A percentile compares a stretch with the other conserved stretches of the same genome.
Conservation (phyloP, 768 basidiomycete genomes). For the Ramaria sp. region DNA sequence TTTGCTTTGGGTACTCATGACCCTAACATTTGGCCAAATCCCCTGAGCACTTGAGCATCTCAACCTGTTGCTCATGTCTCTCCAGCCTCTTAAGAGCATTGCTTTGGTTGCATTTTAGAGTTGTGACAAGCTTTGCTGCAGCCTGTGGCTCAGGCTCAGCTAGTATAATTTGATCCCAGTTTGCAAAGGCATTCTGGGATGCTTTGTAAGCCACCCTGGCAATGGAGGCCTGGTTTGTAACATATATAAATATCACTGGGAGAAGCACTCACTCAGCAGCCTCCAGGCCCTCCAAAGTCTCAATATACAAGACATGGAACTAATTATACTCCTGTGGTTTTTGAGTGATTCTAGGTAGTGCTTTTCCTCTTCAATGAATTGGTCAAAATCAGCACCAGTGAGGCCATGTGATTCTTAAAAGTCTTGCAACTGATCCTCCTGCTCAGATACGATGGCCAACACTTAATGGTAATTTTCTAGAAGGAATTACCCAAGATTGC, state of each 20-base stretch:
- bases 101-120: too few species aligned
- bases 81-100: too few species aligned
- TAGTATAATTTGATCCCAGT: too few species aligned
- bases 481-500: conserved; percentile 15
- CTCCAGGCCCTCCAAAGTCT: not conserved
- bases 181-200: too few species aligned
- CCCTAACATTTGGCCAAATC: conserved; percentile 6
- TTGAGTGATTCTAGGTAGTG: conserved; percentile 12
- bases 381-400: conserved; percentile 1
- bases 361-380: conserved; percentile 12
- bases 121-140: too few species aligned
- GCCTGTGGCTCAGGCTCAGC: too few species aligned
- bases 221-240: too few species aligned
- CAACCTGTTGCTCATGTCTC: not conserved
- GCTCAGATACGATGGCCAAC: not conserved
- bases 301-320: not conserved
- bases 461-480: conserved; percentile 1
- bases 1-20: conserved; percentile 2
- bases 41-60: not conserved
- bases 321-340: not conserved
- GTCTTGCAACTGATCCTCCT: conserved; percentile 4
- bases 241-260: not conserved
- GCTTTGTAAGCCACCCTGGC: not conserved
- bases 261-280: not conserved
- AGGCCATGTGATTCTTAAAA: conserved; percentile 13